Base-by-base conservation (phyloP, 352 stramenopile genomes). In the Phytophthora fragariaefolia region DNA sequence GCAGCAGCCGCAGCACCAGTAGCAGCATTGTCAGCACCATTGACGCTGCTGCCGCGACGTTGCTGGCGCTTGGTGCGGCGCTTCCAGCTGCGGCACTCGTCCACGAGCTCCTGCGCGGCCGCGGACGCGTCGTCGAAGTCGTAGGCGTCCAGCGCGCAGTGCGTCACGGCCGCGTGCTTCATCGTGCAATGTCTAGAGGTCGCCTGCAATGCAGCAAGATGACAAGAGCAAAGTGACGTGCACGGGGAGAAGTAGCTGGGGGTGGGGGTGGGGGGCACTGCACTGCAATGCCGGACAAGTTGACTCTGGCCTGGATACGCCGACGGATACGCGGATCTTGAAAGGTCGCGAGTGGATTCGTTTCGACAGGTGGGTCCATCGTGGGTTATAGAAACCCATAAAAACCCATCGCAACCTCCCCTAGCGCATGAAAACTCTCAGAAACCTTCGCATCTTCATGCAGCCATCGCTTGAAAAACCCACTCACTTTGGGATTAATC, bases 121-220 rank as follows among this genome's bases (percentile, higher is more conserved):
- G 20, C 45, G 6, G 56, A 62, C 26, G 52, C 54, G 26, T 64
- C 61, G 26, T 54, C 62, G 23, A 70, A 71, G 48, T 63, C 50
- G 42, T 42, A 59, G 8, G 34, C 36, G 27, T 65, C 55, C 30
- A 70, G 22, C 24, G 56, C 17, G 1, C 36, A 49, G 23, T 47
- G 24, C 12, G 52, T 38, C 4, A 9, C 20, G 20, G 53, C 22
- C 7, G 30, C 12, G 52, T 56, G 43, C 27, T 67, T 56, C 63
- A 67, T 67, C 57, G 13, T 43, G 34, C 34, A 43, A 13, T 43
- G 15, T 17, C n/a, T 9, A 43, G 18, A n/a, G n/a, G n/a, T n/a
- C n/a, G n/a, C n/a, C 8, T 43, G 34, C 34, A 20, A 17, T 40
- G 32, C 4, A 43, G 34, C 0, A 20, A 43, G 34, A 20, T 13